These are phyloP conservation scores for Phytophthora hybrid DNA, from an alignment of 352 stramenopile genomes.

Conservation along the genomic window DNA sequence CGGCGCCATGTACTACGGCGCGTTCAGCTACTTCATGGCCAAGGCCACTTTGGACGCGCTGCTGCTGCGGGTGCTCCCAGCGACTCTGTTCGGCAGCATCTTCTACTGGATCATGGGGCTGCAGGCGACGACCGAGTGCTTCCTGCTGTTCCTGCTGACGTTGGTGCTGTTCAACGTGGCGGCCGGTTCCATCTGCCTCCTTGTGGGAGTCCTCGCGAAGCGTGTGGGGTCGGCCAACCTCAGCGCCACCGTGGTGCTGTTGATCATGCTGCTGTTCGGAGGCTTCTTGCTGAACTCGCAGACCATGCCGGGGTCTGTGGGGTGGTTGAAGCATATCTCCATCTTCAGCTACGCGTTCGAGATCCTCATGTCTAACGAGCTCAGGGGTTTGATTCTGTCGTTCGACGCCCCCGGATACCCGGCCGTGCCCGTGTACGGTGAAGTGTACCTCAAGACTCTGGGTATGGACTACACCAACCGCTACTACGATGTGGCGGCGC, in stretches of 20 bases:
- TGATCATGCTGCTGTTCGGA: conserved; percentile 88
- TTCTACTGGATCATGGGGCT: conserved; percentile 92
- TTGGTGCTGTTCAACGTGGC: conserved; percentile 87
- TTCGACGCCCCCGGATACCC: conserved; percentile 85
- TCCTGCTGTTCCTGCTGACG: conserved; percentile 73
- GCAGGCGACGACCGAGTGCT: conserved; percentile 62
- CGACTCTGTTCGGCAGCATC: conserved; percentile 82
- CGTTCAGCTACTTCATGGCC: conserved; percentile 83
- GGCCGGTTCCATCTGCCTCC: conserved; percentile 75
- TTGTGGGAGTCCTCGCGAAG: conserved; percentile 72
- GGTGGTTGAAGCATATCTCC: conserved; percentile 82
- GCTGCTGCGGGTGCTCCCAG: conserved; percentile 76
- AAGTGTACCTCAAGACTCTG: conserved; percentile 87
- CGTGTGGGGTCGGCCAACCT: conserved; percentile 81
- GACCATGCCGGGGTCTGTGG: conserved; percentile 72
- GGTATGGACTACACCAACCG: conserved; percentile 84
- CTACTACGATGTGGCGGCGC: conserved; percentile 72
- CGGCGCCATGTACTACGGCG: conserved; percentile 80
- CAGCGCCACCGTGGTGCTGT: conserved; percentile 71
- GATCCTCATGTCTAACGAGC: conserved; percentile 88
- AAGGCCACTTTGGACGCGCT: conserved; percentile 81
- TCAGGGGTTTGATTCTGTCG: conserved; percentile 76
- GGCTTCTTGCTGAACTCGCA: conserved; percentile 89
- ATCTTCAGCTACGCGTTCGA: conserved; percentile 91
- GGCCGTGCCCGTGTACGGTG: conserved; percentile 77